Base-by-base conservation (phyloP, 2,329 filamentous ascomycete species). In the Pseudocercospora eumusae region DNA sequence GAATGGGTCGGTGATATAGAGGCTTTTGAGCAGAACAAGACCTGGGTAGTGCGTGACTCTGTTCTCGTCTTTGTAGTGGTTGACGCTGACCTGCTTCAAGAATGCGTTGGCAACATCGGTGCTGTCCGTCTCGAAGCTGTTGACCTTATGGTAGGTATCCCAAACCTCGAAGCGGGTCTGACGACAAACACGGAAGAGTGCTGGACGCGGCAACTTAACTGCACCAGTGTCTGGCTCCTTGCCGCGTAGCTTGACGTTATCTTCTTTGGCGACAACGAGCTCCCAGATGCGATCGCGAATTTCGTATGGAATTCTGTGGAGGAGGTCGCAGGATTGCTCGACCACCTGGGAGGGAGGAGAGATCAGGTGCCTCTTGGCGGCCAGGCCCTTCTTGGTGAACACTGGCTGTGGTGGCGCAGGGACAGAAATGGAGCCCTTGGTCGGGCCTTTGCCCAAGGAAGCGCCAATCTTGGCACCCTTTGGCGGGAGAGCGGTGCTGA, bases 41-140 rank as follows among this genome's bases (percentile, higher is more conserved):
- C 42, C 42, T 1, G 42, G 42, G 18, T 45, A 13, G 11, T 20
- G 21, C 42, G 21, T 45, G 18, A 10, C 18, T 11, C 23, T 21
- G 2, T 45, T 45, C 42, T 45, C 42, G 42, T 45, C 21, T 4
- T 10, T 45, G 13, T 45, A 45, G 7, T 23, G 20, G n/a, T 45
- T 54, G 36, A n/a, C 45, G 4, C 52, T 20, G 10, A 18, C 6
- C n/a, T 52, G 47, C 20, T 23, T 36, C 23, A 59, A 20, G 21
- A 55, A 54, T 8, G 47, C 47, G 15, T 42, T 42, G 10, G 57
- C 47, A 25, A 53, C 36, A n/a, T 59, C 49, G 20, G 36, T 23
- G 33, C 45, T 18, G 28, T 50, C 47, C 9, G 45, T 50, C 27
- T 59, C 44, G 45, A 59, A 59, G 27, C 44, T 59, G 31, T 59